Conservation (phyloP, 371 early-diverging fungal genomes). For the Mortierella polycephala region DNA sequence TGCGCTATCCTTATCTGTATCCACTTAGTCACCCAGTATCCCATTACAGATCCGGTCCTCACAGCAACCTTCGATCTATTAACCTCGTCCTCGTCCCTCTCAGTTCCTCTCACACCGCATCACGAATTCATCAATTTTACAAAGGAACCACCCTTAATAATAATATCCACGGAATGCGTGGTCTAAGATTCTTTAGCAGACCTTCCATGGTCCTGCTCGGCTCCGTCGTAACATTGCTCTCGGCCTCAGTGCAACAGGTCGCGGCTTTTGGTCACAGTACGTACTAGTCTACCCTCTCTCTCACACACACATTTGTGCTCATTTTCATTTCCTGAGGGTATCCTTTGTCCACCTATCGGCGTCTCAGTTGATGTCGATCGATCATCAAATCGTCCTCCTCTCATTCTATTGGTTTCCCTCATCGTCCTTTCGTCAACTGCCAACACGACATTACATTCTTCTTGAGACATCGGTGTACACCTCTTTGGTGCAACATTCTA, state of each 20-base stretch:
- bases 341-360: not conserved
- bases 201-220: slow-evolving; percentile 16
- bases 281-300: too few relatives aligned
- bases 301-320: not conserved
- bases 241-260: slow-evolving; percentile 18
- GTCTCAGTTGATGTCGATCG: too few relatives aligned
- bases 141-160: not conserved
- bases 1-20: not conserved
- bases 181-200: slow-evolving; percentile 3
- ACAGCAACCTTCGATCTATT: not conserved
- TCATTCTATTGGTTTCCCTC: too few relatives aligned
- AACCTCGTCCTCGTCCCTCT: not conserved
- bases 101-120: not conserved
- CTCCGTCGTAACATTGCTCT: slow-evolving; percentile 17
- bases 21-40: not conserved
- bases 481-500: too few relatives aligned
- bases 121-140: not conserved
- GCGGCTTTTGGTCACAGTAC: slow-evolving; percentile 39
- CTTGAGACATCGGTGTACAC: too few relatives aligned
- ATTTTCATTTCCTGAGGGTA: not conserved
- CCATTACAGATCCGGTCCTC: not conserved
- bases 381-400: too few relatives aligned
- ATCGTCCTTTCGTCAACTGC: too few relatives aligned
- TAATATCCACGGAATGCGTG: not conserved
- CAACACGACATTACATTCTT: too few relatives aligned